These are phyloP conservation scores for Aspergillus sclerotioniger DNA, from an alignment of 495 filamentous ascomycete species.

Conservation along the genomic window DNA sequence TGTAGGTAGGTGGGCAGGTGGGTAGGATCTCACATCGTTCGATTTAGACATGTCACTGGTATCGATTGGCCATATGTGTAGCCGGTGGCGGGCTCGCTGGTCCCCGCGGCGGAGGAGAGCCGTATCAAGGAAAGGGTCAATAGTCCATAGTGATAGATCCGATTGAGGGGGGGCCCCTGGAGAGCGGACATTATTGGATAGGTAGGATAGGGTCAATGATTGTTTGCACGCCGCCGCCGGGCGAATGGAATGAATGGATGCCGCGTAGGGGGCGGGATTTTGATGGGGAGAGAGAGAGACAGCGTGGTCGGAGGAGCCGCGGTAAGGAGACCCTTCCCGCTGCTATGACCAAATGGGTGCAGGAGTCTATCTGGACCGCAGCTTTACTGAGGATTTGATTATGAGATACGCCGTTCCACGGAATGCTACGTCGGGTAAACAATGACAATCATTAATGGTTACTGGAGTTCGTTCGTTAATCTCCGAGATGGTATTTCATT, in stretches of 20 bases:
- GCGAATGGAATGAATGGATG: background rate
- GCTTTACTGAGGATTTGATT: no score
- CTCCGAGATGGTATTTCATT: background rate
- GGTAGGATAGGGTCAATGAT: background rate
- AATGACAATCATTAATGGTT: no score
- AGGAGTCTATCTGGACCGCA: no score
- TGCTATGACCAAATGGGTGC: background rate
- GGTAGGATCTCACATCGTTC: slow-evolving; percentile 57
- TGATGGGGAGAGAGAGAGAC: background rate
- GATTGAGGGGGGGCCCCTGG: background rate
- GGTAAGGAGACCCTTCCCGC: background rate
- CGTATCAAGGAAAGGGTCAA: slow-evolving; percentile 24
- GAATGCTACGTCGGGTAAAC: no score
- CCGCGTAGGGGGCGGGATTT: background rate
- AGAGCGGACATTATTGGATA: slow-evolving; percentile 5
- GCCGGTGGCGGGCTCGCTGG: slow-evolving; percentile 33
- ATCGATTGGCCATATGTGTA: slow-evolving; percentile 52
- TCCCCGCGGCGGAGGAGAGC: slow-evolving; percentile 26
- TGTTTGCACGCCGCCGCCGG: background rate
- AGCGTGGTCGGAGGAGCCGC: slow-evolving; percentile 2
- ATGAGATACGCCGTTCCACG: no score
- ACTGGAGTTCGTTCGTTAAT: no score
- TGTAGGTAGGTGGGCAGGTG: slow-evolving; percentile 1
- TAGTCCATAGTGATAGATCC: slow-evolving; percentile 13
- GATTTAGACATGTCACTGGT: slow-evolving; percentile 65